Percentiles rank a stretch among this genome's conserved stretches.
Conservation (phyloP, 2,329 filamentous ascomycete genomes). For the Pseudogymnoascus sp. region DNA sequence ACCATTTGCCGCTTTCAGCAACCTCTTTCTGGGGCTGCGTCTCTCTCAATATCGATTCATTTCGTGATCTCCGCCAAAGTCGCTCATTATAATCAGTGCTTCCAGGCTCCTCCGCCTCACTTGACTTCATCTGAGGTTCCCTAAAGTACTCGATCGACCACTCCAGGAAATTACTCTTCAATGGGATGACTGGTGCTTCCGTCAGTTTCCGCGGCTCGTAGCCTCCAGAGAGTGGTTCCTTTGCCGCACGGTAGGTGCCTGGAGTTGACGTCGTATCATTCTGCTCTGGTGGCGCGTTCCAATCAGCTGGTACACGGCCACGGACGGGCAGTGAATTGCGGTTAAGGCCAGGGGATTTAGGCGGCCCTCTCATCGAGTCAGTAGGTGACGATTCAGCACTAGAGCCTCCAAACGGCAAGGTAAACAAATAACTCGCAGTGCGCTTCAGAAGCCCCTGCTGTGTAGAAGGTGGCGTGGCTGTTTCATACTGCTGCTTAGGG, state of each 20-base stretch:
- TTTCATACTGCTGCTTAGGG: constrained; percentile 25
- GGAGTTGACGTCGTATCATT: constrained; percentile 61
- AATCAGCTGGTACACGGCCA: constrained; percentile 48
- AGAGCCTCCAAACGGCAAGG: constrained; percentile 42
- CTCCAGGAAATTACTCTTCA: constrained; percentile 79
- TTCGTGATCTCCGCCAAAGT: constrained; percentile 85
- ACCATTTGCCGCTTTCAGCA: constrained; percentile 82
- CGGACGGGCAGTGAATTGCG: constrained; percentile 26
- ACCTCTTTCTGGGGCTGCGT: constrained; percentile 91
- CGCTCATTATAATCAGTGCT: constrained; percentile 95
- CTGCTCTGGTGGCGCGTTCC: constrained; percentile 64
- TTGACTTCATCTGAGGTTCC: constrained; percentile 95
- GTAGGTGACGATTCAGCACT: constrained; percentile 25
- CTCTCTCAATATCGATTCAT: constrained; percentile 84
- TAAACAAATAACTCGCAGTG: constrained; percentile 59
- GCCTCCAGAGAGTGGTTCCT: constrained; percentile 71
- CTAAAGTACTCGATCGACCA: constrained; percentile 98
- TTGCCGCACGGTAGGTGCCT: constrained; percentile 69
- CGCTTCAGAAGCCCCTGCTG: constrained; percentile 56
- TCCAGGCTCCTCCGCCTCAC: constrained; percentile 91
- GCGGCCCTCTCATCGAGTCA: constrained; percentile 21
- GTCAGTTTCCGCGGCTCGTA: constrained; percentile 59
- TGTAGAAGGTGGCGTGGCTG: constrained; percentile 38
- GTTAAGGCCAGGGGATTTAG: constrained; percentile 25
- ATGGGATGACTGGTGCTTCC: constrained; percentile 59